phyloP scores from a whole-genome alignment of 805 yeast genomes.

The Scheffersomyces amazonensis region DNA sequence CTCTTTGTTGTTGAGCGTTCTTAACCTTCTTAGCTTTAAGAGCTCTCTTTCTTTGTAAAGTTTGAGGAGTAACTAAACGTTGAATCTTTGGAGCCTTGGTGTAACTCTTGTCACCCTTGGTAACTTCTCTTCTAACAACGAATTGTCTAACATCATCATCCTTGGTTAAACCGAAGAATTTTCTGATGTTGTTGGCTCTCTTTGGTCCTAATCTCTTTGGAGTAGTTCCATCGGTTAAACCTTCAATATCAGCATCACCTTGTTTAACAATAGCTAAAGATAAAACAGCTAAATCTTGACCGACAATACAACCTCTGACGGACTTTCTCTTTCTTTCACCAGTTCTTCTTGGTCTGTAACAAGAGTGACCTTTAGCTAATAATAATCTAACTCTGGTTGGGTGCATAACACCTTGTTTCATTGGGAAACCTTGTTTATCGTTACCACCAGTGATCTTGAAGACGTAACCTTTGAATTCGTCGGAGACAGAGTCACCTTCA shows the following conservation, averaged over 20 bases:
- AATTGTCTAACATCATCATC: conserved; percentile 86
- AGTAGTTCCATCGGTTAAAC: conserved; percentile 89
- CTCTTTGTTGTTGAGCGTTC: conserved; percentile 98
- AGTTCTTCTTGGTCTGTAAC: conserved; percentile 99
- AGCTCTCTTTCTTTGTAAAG: conserved; percentile 98
- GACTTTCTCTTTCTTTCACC: conserved; percentile 99
- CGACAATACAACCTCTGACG: conserved; percentile 99
- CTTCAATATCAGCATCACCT: conserved; percentile 95
- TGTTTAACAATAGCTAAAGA: conserved; percentile 93
- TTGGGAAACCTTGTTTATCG: conserved; percentile 99
- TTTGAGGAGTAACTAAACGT: conserved; percentile 98
- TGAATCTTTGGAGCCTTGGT: conserved; percentile 99
- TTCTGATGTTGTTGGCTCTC: conserved; percentile 99
- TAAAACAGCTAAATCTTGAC: conserved; percentile 93
- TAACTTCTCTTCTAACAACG: conserved; percentile 97
- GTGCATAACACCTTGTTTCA: conserved; percentile 99
- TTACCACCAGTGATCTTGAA: conserved; percentile 99
- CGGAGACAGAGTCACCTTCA: conserved; percentile 97
- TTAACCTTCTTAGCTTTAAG: conserved; percentile 88
- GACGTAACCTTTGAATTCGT: conserved; percentile 98
- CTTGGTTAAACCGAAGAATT: conserved; percentile 97
- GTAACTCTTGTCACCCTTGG: conserved; percentile 97
- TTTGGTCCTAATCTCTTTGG: conserved; percentile 99
- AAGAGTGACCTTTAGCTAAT: conserved; percentile 90
- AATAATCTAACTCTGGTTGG: conserved; percentile 99